Evolutionary conservation across 2,329 filamentous ascomycete species (phyloP).

Genomic region (Pezicula rhizophila): DNA sequence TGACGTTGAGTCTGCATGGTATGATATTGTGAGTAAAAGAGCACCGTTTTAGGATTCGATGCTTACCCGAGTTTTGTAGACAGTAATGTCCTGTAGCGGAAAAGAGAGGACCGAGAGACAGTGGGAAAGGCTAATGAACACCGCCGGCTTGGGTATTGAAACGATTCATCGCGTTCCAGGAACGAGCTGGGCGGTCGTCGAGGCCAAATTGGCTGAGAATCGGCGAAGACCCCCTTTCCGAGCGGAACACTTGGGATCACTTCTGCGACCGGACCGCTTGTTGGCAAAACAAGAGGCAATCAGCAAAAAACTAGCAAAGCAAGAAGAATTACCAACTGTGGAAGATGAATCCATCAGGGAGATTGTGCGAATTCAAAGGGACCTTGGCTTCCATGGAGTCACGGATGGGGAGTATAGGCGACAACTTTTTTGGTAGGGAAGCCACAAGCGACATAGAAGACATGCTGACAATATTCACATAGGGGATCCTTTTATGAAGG

Average conservation of each 20-base stretch:
- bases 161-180: too few relatives aligned
- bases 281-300: constrained; percentile 47
- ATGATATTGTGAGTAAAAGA: too few relatives aligned
- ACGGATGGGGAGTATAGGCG: constrained; percentile 50
- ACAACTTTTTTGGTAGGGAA: constrained; percentile 7
- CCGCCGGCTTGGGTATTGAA: too few relatives aligned
- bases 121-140: too few relatives aligned
- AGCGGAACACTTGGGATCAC: background rate
- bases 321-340: constrained; percentile 37
- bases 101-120: too few relatives aligned
- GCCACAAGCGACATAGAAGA: constrained; percentile 22
- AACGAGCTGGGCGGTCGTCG: too few relatives aligned
- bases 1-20: too few relatives aligned
- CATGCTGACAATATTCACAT: constrained; percentile 41
- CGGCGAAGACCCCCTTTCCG: constrained; percentile 42
- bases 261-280: constrained; percentile 48
- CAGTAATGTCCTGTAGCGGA: too few relatives aligned
- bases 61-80: too few relatives aligned
- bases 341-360: constrained; percentile 54
- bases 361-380: constrained; percentile 51
- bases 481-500: constrained; percentile 22
- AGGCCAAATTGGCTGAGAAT: too few relatives aligned
- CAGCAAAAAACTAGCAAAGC: constrained; percentile 39
- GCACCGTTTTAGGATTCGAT: too few relatives aligned
- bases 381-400: constrained; percentile 50